These are phyloP conservation scores for Linum usitatissimum DNA, from an alignment of 345 rosid species.

Conservation along the genomic window DNA sequence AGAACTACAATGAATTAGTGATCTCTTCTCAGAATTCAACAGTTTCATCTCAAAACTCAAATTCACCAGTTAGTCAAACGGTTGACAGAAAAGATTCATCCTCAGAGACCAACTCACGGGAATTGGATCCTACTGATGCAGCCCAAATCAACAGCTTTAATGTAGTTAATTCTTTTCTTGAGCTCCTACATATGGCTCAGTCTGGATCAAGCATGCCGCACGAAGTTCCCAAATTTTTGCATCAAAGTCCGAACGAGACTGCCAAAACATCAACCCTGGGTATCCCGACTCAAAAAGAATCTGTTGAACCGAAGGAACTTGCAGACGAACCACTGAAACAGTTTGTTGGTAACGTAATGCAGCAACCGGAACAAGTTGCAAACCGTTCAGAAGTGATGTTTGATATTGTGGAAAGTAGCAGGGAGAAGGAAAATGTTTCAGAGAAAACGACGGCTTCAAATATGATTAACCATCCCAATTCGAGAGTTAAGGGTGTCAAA, in stretches of 20 bases:
- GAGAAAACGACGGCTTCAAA: constrained; percentile 25
- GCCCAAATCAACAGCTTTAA: constrained; percentile 16
- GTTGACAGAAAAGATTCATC: constrained; percentile 42
- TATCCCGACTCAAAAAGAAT: constrained; percentile 17
- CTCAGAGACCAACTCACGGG: constrained; percentile 38
- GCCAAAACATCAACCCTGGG: background rate
- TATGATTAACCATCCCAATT: constrained; percentile 19
- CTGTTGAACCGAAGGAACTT: constrained; percentile 19
- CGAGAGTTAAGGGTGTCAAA: constrained; percentile 23
- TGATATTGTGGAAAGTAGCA: constrained; percentile 33
- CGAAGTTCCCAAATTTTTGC: constrained; percentile 11
- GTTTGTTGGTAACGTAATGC: constrained; percentile 25
- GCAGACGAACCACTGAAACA: constrained; percentile 15
- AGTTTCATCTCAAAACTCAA: constrained; percentile 40
- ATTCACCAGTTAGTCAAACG: constrained; percentile 28
- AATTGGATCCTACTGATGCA: constrained; percentile 18
- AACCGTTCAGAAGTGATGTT: constrained; percentile 23
- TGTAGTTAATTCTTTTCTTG: constrained; percentile 30
- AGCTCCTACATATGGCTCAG: constrained; percentile 39
- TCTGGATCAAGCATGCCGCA: constrained; percentile 24
- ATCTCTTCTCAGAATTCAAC: constrained; percentile 51
- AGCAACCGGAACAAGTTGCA: constrained; percentile 8
- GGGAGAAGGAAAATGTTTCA: constrained; percentile 19
- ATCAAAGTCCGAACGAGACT: no score
- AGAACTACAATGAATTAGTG: constrained; percentile 19